Base-by-base conservation (phyloP, 1,284 basidiomycete species). In the Austroboletus novae-zelandiae region DNA sequence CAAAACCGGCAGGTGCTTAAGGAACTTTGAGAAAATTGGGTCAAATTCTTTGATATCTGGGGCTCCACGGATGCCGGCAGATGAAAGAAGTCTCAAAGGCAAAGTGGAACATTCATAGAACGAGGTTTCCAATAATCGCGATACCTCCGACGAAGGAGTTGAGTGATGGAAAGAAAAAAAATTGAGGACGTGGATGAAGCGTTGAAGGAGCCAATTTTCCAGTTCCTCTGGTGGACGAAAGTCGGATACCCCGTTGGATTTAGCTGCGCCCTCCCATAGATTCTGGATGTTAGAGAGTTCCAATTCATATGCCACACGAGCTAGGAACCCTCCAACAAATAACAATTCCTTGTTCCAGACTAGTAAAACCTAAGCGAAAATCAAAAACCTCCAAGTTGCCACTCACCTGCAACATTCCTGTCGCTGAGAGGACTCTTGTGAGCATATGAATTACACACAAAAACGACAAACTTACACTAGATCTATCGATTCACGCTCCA, bases 401-500 rank as follows among this genome's bases (percentile, higher is more conserved):
- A 29, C 79, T 65, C 62, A 88, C 86, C 71, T 34, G 84, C 83
- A 27, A 90, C 84, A 64, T 89, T 86, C 35, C 81, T 81, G 67
- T 93, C 90, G 60, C 87, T 90, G 45, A 11, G 53, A 47, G 36
- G 8, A 18, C 14, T 17, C 17, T 17, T 20, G 17, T 61, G 17
- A 64, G 50, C 11, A 43, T 10, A 27, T 34, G 18, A 25, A 34
- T 10, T 23, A 8, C 8, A 23, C n/a, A 17, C 37, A 10, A 34
- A 32, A 39, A 41, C 5, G 10, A 34, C 2, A 17, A 4, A 7
- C 57, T 23, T 53, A 57, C 55, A 57, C 86, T 6, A 94, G 73
- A 69, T 97, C 94, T 56, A 98, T 87, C 0, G 91, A 92, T 71
- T 99, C 96, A 56, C 96, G 83, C 70, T 99, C 96, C 3, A 99